These are phyloP conservation scores for Pterocarpus macrocarpus DNA, from an alignment of 306 rosid genomes.

Conservation along the genomic window DNA sequence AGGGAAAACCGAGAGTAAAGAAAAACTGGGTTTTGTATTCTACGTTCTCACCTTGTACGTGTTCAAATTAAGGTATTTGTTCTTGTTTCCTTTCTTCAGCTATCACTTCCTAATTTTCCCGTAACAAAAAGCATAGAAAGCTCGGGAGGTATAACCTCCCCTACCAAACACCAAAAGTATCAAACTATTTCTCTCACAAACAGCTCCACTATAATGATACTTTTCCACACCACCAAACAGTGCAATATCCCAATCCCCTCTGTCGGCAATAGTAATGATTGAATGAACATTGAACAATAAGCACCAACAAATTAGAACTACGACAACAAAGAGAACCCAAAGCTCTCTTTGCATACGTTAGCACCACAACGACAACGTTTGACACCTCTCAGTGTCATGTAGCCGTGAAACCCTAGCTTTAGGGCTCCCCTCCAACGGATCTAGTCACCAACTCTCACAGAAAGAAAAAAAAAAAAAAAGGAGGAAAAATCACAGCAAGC, in stretches of 20 bases:
- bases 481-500: not conserved
- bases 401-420: slow-evolving; percentile 55
- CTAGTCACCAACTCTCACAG: slow-evolving; percentile 13
- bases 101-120: not conserved
- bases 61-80: slow-evolving; percentile 35
- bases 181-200: not conserved
- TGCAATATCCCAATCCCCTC: slow-evolving; percentile 30
- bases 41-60: slow-evolving; percentile 32
- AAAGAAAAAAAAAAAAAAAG: not conserved
- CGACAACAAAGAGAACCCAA: slow-evolving; percentile 1
- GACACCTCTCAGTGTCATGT: not conserved
- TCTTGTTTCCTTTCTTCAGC: slow-evolving; percentile 22
- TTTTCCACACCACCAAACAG: slow-evolving; percentile 47
- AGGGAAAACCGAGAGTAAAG: slow-evolving; percentile 9
- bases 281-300: slow-evolving; percentile 22
- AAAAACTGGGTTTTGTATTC: not conserved
- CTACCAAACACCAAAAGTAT: slow-evolving; percentile 36
- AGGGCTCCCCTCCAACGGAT: slow-evolving; percentile 32
- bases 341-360: not conserved
- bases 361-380: not conserved
- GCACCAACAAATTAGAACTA: slow-evolving; percentile 24
- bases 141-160: not conserved
- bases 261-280: slow-evolving; percentile 48
- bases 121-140: too few relatives aligned
- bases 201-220: slow-evolving; percentile 25